phyloP scores from a whole-genome alignment of 768 basidiomycete genomes.

The Filobasidium wieringae region DNA sequence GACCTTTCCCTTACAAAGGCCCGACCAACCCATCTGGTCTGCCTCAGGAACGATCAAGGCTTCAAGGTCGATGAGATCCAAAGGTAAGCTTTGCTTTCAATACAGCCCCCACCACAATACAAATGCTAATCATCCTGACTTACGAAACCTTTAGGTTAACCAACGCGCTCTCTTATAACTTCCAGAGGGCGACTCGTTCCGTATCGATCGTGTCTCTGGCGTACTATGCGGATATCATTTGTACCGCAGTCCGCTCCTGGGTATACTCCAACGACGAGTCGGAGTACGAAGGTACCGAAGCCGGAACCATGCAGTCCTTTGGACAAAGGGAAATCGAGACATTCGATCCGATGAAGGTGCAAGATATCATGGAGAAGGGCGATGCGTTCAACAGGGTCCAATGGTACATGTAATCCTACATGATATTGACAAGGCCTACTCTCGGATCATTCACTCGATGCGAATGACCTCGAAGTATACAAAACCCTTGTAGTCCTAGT shows the following conservation, averaged over 20 bases:
- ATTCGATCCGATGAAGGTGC: slow-evolving; percentile 31
- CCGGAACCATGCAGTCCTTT: slow-evolving; percentile 1
- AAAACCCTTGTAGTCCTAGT: too few species aligned
- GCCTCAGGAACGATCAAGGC: slow-evolving; percentile 26
- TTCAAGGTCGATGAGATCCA: slow-evolving; percentile 33
- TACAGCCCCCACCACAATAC: not conserved
- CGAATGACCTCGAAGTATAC: too few species aligned
- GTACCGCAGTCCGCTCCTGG: slow-evolving; percentile 32
- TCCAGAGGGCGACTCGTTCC: slow-evolving; percentile 33
- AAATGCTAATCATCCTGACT: not conserved
- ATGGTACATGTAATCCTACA: too few species aligned
- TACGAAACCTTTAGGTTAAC: slow-evolving; percentile 15
- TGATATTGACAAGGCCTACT: too few species aligned
- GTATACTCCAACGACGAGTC: slow-evolving; percentile 23
- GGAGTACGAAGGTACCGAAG: slow-evolving; percentile 2
- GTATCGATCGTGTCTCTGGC: slow-evolving; percentile 35
- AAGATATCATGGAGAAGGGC: slow-evolving; percentile 26
- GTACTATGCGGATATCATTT: slow-evolving; percentile 36
- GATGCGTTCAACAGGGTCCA: slow-evolving; percentile 14
- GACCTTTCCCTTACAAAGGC: slow-evolving; percentile 7
- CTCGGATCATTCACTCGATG: too few species aligned
- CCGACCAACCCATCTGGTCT: slow-evolving; percentile 36
- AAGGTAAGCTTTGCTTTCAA: not conserved
- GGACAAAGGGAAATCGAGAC: not conserved
- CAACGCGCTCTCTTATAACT: slow-evolving; percentile 28